phyloP scores from a whole-genome alignment of 1,284 basidiomycete genomes.

The Ganoderma boninense region DNA sequence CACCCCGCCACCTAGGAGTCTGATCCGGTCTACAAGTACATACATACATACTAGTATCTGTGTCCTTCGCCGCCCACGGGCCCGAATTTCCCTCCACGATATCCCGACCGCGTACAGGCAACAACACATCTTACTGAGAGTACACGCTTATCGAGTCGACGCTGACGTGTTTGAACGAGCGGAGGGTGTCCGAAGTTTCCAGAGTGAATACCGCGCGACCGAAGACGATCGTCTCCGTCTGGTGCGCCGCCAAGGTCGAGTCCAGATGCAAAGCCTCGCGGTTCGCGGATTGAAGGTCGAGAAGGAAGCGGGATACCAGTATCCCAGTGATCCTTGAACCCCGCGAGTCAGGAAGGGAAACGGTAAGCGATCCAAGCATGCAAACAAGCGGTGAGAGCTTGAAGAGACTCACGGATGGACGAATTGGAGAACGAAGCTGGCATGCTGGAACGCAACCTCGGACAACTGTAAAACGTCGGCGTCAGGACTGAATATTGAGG shows the following conservation, averaged over 20 bases:
- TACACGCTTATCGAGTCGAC: too few species aligned
- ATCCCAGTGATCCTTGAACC: conserved; percentile 12
- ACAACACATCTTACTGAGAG: too few species aligned
- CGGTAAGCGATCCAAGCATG: not conserved
- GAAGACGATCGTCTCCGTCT: conserved; percentile 5
- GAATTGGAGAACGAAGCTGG: conserved; percentile 11
- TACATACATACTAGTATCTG: too few species aligned
- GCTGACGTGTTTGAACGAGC: too few species aligned
- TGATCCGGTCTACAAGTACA: too few species aligned
- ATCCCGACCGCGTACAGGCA: too few species aligned
- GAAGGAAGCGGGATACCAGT: conserved; percentile 18
- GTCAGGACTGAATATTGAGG: not conserved
- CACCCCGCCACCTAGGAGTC: too few species aligned
- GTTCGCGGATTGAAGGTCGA: conserved; percentile 15
- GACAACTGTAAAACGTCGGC: not conserved
- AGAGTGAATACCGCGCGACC: not conserved
- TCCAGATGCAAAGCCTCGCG: conserved; percentile 2
- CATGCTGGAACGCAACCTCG: conserved; percentile 2
- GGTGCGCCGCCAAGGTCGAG: not conserved
- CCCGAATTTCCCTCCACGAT: too few species aligned
- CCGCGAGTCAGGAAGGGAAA: not conserved
- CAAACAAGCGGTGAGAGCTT: not conserved
- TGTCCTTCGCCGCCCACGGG: too few species aligned
- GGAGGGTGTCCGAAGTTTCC: not conserved
- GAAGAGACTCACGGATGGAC: conserved; percentile 10